Evolutionary conservation across 306 rosid species (phyloP).

Genomic region (Oemleria cerasiformis): DNA sequence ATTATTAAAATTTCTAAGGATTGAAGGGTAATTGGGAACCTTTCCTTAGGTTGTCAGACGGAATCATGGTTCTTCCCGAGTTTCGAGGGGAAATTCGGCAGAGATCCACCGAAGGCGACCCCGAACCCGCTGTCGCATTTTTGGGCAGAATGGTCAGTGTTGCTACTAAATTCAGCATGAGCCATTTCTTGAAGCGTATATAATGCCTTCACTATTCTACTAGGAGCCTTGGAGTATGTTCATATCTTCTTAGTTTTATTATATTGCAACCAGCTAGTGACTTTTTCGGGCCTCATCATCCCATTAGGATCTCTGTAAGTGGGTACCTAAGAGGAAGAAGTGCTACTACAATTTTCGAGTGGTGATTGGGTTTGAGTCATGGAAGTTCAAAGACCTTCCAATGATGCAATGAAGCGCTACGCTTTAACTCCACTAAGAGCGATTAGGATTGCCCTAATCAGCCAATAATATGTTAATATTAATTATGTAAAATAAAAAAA

Average conservation of each 20-base stretch:
- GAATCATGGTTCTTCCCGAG: no score
- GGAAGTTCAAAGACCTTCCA: conserved; percentile 43
- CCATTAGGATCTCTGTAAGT: conserved; percentile 14
- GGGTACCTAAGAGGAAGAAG: conserved; percentile 24
- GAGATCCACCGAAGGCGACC: no score
- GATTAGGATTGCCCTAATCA: no score
- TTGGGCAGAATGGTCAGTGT: conserved; percentile 13
- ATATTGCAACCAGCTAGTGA: conserved; percentile 7
- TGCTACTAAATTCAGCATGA: conserved; percentile 12
- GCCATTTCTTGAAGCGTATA: conserved; percentile 18
- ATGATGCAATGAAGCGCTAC: conserved; percentile 22
- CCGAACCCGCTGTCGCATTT: no score
- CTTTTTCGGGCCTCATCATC: background rate
- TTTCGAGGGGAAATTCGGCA: no score
- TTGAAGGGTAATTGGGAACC: no score
- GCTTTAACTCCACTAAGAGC: conserved; percentile 46
- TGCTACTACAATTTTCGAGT: conserved; percentile 18
- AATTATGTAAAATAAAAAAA: no score
- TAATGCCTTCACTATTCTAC: conserved; percentile 1
- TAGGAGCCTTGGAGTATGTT: conserved; percentile 1
- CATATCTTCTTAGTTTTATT: conserved; percentile 2
- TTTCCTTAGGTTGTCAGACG: no score
- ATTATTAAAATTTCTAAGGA: no score
- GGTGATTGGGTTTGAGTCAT: conserved; percentile 32
- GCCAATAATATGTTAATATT: no score